phyloP scores from a whole-genome alignment of 179 eudicot genomes.

The Spergularia azorica region DNA sequence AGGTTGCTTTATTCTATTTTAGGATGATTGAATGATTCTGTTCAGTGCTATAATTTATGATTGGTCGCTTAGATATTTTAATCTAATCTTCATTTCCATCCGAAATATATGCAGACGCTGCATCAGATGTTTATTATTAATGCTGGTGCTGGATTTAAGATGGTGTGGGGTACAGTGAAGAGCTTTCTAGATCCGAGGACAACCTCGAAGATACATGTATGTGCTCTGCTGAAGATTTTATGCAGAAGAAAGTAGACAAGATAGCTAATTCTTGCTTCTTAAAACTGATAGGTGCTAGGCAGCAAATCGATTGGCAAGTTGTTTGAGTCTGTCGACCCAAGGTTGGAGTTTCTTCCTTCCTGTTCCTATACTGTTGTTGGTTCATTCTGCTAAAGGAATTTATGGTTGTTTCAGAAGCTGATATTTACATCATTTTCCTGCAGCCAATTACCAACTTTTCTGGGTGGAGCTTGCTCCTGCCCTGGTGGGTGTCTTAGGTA shows the following conservation, averaged over 20 bases:
- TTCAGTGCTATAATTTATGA: background rate
- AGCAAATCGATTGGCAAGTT: constrained; percentile 69
- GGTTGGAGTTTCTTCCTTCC: constrained; percentile 45
- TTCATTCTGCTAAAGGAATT: constrained; percentile 16
- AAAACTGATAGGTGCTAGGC: constrained; percentile 70
- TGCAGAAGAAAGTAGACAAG: constrained; percentile 14
- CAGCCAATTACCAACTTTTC: constrained; percentile 94
- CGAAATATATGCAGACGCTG: constrained; percentile 58
- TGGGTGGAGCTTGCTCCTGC: constrained; percentile 90
- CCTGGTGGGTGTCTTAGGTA: constrained; percentile 89
- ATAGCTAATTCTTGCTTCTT: constrained; percentile 17
- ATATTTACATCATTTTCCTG: constrained; percentile 28
- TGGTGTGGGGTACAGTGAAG: constrained; percentile 77
- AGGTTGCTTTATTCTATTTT: constrained; percentile 5
- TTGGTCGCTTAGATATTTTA: background rate
- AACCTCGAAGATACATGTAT: constrained; percentile 87
- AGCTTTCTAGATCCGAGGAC: constrained; percentile 92
- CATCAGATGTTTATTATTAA: constrained; percentile 95
- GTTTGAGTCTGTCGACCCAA: constrained; percentile 70
- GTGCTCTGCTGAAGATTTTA: constrained; percentile 11
- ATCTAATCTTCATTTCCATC: background rate
- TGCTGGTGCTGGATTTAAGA: constrained; percentile 90
- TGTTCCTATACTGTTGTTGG: constrained; percentile 5
- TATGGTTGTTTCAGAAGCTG: constrained; percentile 24
- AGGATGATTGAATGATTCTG: background rate